Percentiles rank a stretch among this genome's conserved stretches.
Evolutionary conservation across 2,329 filamentous ascomycete genomes (phyloP).

Genomic region (Exserohilum rostratum): DNA sequence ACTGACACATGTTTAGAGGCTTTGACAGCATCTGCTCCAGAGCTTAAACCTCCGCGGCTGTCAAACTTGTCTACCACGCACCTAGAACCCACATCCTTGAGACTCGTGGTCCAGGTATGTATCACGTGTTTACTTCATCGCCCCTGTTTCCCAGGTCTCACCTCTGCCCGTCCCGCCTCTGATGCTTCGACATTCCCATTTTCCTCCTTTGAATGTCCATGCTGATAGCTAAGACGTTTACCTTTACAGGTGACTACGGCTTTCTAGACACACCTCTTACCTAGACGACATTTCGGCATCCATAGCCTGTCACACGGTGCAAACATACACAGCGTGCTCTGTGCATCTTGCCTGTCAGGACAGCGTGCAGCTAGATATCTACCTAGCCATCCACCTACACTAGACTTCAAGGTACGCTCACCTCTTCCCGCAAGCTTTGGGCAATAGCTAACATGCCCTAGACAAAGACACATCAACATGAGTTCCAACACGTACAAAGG

Average conservation of each 20-base stretch:
- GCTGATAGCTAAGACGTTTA: slow-evolving; percentile 18
- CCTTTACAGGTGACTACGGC: slow-evolving; percentile 18
- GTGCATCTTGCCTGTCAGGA: slow-evolving; percentile 20
- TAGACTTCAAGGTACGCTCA: slow-evolving; percentile 22
- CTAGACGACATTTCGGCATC: slow-evolving; percentile 10
- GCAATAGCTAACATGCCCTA: slow-evolving; percentile 13
- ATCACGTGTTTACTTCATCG: neutral
- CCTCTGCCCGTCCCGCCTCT: slow-evolving; percentile 12
- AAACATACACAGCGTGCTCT: slow-evolving; percentile 14
- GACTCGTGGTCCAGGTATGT: slow-evolving; percentile 11
- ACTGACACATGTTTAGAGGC: neutral
- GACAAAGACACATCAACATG: slow-evolving; percentile 27
- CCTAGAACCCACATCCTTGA: neutral
- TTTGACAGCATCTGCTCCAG: neutral
- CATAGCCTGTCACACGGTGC: slow-evolving; percentile 14
- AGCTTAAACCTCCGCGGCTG: neutral
- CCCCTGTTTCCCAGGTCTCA: neutral
- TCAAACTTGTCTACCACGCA: neutral
- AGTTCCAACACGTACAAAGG: slow-evolving; percentile 36
- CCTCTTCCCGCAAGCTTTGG: neutral
- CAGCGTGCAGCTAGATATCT: slow-evolving; percentile 3
- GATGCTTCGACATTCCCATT: slow-evolving; percentile 1
- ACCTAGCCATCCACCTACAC: neutral
- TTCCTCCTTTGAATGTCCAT: slow-evolving; percentile 3
- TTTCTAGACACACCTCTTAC: slow-evolving; percentile 14